Evolutionary conservation across 1,284 basidiomycete species (phyloP), one percentile per base, ranked within the genome.

Genomic region (Athelia sp.): DNA sequence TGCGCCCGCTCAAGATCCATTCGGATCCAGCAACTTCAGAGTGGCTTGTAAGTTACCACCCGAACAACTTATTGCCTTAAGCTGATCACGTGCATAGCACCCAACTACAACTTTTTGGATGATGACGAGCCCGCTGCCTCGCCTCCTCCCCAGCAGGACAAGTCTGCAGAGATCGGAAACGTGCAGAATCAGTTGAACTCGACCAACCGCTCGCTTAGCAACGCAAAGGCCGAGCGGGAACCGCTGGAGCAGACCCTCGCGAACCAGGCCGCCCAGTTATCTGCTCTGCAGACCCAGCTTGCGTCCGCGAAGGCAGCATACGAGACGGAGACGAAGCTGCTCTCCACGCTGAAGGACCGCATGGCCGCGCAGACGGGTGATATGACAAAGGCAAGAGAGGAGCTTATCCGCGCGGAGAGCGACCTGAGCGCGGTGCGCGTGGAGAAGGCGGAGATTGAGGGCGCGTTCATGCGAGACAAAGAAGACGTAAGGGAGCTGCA

Each of bases 401-500:
- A 97, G 47, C 72, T 98, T 29, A 99, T 99, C 57, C 78, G 79
- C 43, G 87, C 89, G 3, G 95, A 99, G 70, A 94, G 91, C 61
- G 93, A 98, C 58, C 76, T 99, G 29, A 94, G 90, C 56, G 94
- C 87, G 3, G 65, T 97, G 47, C 79, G 87, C 31, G 82, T 93
- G 18, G 95, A 98, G 70, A 97, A 96, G 72, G 77, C 87, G 22
- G 96, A 99, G 68, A 75, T 98, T 11, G 95, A 98, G 65, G 92
- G 94, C 26, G 70, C 80, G 0, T 78, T 97, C 49, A 66, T 99
- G 56, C 78, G 89, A 29, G 97, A 98, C 67, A 98, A 97, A 69
- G 97, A 99, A 66, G 95, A 98, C 53, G 84, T 92, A 1, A 77
- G 96, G 36, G 90, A 86, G 24, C 70, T 98, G 53, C 88, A 98